Evolutionary conservation across 164 flowering plant genomes (phyloP).

Genomic region (Akebia trifoliata): DNA sequence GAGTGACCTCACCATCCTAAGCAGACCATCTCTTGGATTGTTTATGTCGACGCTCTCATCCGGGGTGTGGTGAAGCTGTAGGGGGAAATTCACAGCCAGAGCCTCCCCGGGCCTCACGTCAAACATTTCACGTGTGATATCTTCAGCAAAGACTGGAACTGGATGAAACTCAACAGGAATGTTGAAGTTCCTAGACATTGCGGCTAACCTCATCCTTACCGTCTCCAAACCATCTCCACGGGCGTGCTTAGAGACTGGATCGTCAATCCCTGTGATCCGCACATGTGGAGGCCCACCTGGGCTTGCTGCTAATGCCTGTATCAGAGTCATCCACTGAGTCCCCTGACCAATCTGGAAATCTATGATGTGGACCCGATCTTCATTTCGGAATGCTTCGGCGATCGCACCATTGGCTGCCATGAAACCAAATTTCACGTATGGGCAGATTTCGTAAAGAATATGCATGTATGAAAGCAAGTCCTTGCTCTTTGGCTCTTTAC

Average conservation of each 20-base stretch:
- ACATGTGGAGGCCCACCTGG: slow-evolving; percentile 74
- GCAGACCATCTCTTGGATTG: slow-evolving; percentile 66
- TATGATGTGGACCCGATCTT: slow-evolving; percentile 62
- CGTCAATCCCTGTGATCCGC: slow-evolving; percentile 80
- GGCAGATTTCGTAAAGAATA: slow-evolving; percentile 67
- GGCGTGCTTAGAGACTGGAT: slow-evolving; percentile 57
- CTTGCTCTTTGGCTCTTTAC: slow-evolving; percentile 54
- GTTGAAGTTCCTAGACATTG: slow-evolving; percentile 46
- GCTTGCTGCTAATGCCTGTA: slow-evolving; percentile 76
- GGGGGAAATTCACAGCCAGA: slow-evolving; percentile 67
- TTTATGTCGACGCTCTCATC: slow-evolving; percentile 70
- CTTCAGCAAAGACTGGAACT: slow-evolving; percentile 48
- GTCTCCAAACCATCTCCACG: slow-evolving; percentile 57
- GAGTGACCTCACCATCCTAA: slow-evolving; percentile 64
- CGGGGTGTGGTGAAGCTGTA: slow-evolving; percentile 75
- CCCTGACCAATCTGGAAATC: slow-evolving; percentile 83
- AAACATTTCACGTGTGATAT: slow-evolving; percentile 51
- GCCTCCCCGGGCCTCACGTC: slow-evolving; percentile 70
- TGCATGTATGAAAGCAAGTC: slow-evolving; percentile 79
- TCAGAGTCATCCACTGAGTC: slow-evolving; percentile 69
- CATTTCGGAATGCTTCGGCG: slow-evolving; percentile 67
- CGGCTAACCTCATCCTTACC: slow-evolving; percentile 46
- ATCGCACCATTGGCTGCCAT: slow-evolving; percentile 92
- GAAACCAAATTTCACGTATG: slow-evolving; percentile 77
- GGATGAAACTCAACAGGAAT: slow-evolving; percentile 65